Conservation (phyloP, 805 yeast species). For the Zygotorulaspora florentina region DNA sequence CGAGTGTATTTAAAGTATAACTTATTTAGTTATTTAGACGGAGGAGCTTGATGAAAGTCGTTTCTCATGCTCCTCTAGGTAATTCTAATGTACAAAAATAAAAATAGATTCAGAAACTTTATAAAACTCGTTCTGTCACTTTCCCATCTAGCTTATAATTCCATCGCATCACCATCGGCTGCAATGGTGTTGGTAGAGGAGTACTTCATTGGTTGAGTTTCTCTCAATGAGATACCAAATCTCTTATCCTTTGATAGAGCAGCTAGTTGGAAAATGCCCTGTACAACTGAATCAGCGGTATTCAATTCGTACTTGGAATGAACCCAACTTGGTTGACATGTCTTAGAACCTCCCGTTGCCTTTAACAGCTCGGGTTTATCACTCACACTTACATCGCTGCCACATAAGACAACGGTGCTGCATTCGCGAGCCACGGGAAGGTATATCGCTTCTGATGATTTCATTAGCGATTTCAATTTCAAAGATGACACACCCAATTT, state of each 20-base stretch:
- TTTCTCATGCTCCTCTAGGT: no score
- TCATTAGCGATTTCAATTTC: conserved; percentile 59
- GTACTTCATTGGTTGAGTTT: conserved; percentile 52
- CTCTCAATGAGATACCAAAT: conserved; percentile 64
- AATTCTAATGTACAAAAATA: conserved; percentile 1
- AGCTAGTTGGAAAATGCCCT: conserved; percentile 51
- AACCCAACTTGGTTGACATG: conserved; percentile 78
- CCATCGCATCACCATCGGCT: conserved; percentile 15
- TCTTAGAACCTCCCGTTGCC: conserved; percentile 71
- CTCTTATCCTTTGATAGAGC: conserved; percentile 61
- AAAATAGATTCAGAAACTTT: conserved; percentile 3
- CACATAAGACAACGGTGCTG: conserved; percentile 64
- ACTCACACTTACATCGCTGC: conserved; percentile 37
- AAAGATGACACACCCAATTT: conserved; percentile 66
- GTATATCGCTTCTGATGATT: conserved; percentile 42
- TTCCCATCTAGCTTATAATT: conserved; percentile 4
- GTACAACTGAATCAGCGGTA: conserved; percentile 39
- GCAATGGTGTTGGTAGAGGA: not conserved
- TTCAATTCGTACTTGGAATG: conserved; percentile 70
- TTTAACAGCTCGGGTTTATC: conserved; percentile 59
- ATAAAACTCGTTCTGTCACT: not conserved
- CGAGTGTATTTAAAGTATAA: no score
- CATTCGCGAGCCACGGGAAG: conserved; percentile 73
- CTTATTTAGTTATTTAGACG: no score
- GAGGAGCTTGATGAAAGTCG: no score